A percentile compares a stretch with the other conserved stretches of the same genome.
Conservation (phyloP, 2,329 filamentous ascomycete genomes). For the Clarireedia sp. region DNA sequence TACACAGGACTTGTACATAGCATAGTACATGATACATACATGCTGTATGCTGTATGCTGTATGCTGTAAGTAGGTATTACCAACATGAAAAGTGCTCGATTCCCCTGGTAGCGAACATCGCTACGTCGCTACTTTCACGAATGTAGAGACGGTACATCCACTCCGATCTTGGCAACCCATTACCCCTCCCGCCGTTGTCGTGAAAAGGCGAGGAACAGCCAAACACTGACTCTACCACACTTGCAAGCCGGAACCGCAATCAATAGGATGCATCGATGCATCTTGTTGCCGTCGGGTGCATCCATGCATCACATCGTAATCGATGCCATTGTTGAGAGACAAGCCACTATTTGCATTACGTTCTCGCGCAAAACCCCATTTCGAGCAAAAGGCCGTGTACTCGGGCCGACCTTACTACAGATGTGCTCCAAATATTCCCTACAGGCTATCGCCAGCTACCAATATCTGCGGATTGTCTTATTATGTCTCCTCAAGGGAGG, state of each 20-base stretch:
- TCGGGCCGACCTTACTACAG: slow-evolving; percentile 3
- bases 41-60: too few relatives aligned
- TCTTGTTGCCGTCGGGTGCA: too few relatives aligned
- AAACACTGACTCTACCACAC: not conserved
- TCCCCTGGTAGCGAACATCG: slow-evolving; percentile 5
- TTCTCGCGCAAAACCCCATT: not conserved
- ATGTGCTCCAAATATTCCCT: not conserved
- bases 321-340: too few relatives aligned
- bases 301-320: too few relatives aligned
- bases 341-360: too few relatives aligned
- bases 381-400: slow-evolving; percentile 1
- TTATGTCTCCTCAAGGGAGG: not conserved
- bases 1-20: too few relatives aligned
- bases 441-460: not conserved
- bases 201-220: not conserved
- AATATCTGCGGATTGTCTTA: not conserved
- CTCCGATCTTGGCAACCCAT: not conserved
- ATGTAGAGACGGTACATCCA: not conserved
- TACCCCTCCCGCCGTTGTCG: slow-evolving; percentile 1
- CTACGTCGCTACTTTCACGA: not conserved
- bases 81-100: not conserved
- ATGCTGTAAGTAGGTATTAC: not conserved
- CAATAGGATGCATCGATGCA: not conserved
- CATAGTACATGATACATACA: too few relatives aligned
- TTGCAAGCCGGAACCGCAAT: not conserved